phyloP scores from a whole-genome alignment of 345 rosid genomes.

The Gossypium anomalum region DNA sequence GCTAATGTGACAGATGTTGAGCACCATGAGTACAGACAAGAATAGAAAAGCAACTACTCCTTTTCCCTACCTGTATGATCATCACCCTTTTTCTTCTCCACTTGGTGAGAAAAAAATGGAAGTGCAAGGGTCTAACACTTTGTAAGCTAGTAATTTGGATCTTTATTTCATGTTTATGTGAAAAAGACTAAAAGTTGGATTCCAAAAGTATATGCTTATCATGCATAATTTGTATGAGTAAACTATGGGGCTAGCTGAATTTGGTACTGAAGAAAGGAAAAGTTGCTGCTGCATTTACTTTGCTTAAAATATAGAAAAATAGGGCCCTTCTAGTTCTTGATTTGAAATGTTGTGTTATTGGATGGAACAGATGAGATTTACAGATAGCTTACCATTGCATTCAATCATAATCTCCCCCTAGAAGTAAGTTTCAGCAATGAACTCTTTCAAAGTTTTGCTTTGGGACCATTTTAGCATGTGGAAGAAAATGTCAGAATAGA shows the following conservation, averaged over 20 bases:
- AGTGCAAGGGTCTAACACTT: neutral
- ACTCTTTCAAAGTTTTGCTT: neutral
- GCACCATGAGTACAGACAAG: conserved; percentile 14
- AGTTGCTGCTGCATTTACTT: neutral
- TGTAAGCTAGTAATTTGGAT: neutral
- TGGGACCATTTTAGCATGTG: conserved; percentile 22
- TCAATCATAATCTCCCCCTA: neutral
- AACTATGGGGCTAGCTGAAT: neutral
- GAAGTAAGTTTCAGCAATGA: conserved; percentile 3
- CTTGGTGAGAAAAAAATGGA: neutral
- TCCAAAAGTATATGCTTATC: neutral
- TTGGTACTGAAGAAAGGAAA: no score
- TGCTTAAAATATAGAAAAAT: neutral
- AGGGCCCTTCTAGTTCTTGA: neutral
- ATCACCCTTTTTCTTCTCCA: neutral
- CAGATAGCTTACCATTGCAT: conserved; percentile 7
- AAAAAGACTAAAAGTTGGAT: neutral
- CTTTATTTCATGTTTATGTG: neutral
- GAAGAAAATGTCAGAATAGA: conserved; percentile 23
- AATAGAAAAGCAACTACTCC: conserved; percentile 1
- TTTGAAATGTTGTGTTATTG: neutral
- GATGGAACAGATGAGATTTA: neutral
- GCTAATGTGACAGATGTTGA: conserved; percentile 13
- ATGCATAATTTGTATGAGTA: neutral
- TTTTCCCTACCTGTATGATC: neutral